A percentile compares a stretch with the other conserved stretches of the same genome.
phyloP scores from a whole-genome alignment of 2,329 filamentous ascomycete genomes.

The Xenosphaeropsis pyriputrescens region DNA sequence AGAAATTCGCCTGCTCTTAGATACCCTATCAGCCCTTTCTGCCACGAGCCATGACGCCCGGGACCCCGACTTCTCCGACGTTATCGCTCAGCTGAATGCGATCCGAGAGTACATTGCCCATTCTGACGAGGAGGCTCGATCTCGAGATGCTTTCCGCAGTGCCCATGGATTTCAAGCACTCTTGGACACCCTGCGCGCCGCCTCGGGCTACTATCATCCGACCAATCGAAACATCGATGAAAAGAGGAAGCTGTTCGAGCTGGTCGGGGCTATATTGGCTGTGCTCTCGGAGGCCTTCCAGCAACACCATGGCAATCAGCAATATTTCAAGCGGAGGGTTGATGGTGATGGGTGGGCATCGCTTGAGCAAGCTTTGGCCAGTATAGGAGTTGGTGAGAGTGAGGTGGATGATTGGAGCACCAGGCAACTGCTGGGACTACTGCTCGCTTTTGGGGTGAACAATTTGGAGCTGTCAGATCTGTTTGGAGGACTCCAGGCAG shows the following conservation, averaged over 20 bases:
- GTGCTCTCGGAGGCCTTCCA: slow-evolving; percentile 53
- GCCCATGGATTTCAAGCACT: slow-evolving; percentile 65
- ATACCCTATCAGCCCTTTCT: too few relatives aligned
- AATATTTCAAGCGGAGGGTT: slow-evolving; percentile 69
- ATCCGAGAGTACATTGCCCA: slow-evolving; percentile 20
- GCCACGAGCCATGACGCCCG: slow-evolving; percentile 4
- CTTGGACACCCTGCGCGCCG: slow-evolving; percentile 51
- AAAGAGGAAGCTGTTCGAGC: slow-evolving; percentile 48
- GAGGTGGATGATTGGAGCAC: slow-evolving; percentile 55
- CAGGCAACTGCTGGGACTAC: slow-evolving; percentile 65
- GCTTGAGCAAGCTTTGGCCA: slow-evolving; percentile 57
- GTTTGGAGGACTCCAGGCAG: background rate
- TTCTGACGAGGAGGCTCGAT: slow-evolving; percentile 27
- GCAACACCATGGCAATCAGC: slow-evolving; percentile 71
- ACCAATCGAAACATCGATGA: slow-evolving; percentile 43
- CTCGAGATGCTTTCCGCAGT: slow-evolving; percentile 72
- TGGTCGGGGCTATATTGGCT: slow-evolving; percentile 57
- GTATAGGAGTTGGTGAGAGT: slow-evolving; percentile 47
- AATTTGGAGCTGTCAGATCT: slow-evolving; percentile 47
- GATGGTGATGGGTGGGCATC: slow-evolving; percentile 67
- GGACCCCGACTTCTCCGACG: slow-evolving; percentile 15
- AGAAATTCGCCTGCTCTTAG: too few relatives aligned
- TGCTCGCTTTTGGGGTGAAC: slow-evolving; percentile 68
- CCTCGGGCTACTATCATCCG: slow-evolving; percentile 66
- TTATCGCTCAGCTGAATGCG: slow-evolving; percentile 15